Conservation (phyloP, 2,329 filamentous ascomycete genomes). For the Thielaviopsis ethacetica region DNA sequence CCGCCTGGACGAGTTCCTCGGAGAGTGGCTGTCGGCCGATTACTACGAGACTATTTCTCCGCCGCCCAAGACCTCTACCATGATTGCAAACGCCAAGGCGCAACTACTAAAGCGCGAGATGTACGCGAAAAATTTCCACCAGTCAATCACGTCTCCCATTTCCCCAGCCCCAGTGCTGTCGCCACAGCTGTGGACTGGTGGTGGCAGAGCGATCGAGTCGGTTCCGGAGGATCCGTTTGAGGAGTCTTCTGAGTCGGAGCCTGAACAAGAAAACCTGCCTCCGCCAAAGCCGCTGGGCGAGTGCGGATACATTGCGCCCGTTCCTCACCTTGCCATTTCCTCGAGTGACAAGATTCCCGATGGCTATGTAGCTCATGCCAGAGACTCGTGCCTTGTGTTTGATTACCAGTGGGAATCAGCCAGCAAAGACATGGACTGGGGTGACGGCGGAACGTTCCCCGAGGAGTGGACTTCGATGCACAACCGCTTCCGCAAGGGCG, state of each 20-base stretch:
- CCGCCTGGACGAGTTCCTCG: slow-evolving; percentile 79
- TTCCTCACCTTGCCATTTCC: slow-evolving; percentile 71
- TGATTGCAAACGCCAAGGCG: slow-evolving; percentile 79
- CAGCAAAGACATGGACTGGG: slow-evolving; percentile 61
- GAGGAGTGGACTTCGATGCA: slow-evolving; percentile 98
- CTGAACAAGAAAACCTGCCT: slow-evolving; percentile 6
- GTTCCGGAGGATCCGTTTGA: slow-evolving; percentile 11
- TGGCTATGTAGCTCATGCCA: slow-evolving; percentile 79
- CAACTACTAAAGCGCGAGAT: slow-evolving; percentile 68
- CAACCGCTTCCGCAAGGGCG: slow-evolving; percentile 63
- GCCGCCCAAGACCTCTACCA: slow-evolving; percentile 69
- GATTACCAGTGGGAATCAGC: slow-evolving; percentile 97
- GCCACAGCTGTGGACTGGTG: slow-evolving; percentile 9
- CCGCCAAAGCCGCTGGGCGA: slow-evolving; percentile 16
- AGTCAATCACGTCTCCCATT: slow-evolving; percentile 9
- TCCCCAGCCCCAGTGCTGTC: slow-evolving; percentile 3
- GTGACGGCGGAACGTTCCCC: slow-evolving; percentile 69
- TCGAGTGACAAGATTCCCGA: slow-evolving; percentile 65
- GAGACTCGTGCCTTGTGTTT: slow-evolving; percentile 70
- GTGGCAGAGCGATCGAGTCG: background rate
- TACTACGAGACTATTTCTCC: slow-evolving; percentile 90
- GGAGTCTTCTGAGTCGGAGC: slow-evolving; percentile 3
- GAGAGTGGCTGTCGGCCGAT: slow-evolving; percentile 86
- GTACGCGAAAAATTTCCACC: slow-evolving; percentile 30
- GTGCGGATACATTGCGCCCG: slow-evolving; percentile 50